Evolutionary conservation across 1,284 basidiomycete genomes (phyloP), one percentile per base, ranked within the genome.

Genomic region (Coriolopsis trogii): DNA sequence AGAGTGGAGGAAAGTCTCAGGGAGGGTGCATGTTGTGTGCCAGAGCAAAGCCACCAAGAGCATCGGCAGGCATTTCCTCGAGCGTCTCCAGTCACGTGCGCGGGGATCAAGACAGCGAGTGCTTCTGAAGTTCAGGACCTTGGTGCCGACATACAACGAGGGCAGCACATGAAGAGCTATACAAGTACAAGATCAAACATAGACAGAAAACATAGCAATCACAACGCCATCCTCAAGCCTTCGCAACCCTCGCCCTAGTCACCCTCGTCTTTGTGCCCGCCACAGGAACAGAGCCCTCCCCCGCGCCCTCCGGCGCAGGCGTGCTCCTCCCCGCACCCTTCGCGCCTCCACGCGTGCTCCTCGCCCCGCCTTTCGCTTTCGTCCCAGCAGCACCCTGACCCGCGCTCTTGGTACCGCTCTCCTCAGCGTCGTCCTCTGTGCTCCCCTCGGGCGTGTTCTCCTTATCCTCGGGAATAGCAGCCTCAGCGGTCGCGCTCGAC

Each of bases 381-480:
- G 42, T 42, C 15, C 56, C 26, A 8, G 55, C 37, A 20, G n/a
- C n/a, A n/a, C n/a, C n/a, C n/a, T n/a, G n/a, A n/a, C 44, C 41
- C 3, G 58, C 39, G n/a, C 57, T 43, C 25, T 46, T 55, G 20
- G 53, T 54, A n/a, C n/a, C n/a, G n/a, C n/a, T n/a, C 23, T 48
- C 56, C 46, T 47, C 53, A 13, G 56, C 57, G n/a, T 64, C 63
- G 15, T 67, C 67, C 16, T 65, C 66, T 29, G 59, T 53, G 8
- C 49, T 43, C 4, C 46, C 43, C 49, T 70, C 70, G 2, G 73
- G 73, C 5, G 73, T 73, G 59, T 76, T 76, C 63, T 75, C 74
- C 55, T 75, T 76, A 46, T 71, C 67, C 21, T 62, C 63, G 31
- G 54, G 46, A 16, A 55, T 49, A 0, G 51, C 49, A 15, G 56